A percentile compares a stretch with the other conserved stretches of the same genome.
Evolutionary conservation across 805 yeast species (phyloP).

Genomic region (Yarrowia sp.): DNA sequence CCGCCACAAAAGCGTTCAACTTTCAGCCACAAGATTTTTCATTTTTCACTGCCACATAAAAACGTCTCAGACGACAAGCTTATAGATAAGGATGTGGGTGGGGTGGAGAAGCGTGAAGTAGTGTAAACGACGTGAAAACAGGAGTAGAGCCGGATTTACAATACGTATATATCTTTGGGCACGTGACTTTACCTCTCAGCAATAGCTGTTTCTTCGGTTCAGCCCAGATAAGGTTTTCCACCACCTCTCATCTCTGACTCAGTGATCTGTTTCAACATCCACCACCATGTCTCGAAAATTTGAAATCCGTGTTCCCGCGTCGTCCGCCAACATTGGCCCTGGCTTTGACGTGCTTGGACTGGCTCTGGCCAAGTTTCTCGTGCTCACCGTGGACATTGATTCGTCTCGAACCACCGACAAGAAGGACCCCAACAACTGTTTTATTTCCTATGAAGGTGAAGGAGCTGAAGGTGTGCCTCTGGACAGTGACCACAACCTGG

Average conservation of each 20-base stretch:
- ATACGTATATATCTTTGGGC: too few species aligned
- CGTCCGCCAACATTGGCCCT: conserved; percentile 97
- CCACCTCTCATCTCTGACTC: too few species aligned
- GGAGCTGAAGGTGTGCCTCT: conserved; percentile 82
- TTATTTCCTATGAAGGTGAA: conserved; percentile 67
- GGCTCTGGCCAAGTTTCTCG: conserved; percentile 73
- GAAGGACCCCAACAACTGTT: conserved; percentile 70
- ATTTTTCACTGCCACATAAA: background rate
- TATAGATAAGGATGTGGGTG: background rate
- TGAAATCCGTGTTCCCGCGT: conserved; percentile 81
- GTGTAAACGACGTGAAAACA: too few species aligned
- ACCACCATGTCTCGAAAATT: conserved; percentile 49
- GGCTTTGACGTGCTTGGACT: conserved; percentile 97
- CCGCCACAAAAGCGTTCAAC: background rate
- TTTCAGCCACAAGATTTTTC: conserved; percentile 1
- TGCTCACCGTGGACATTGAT: conserved; percentile 67
- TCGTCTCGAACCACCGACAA: conserved; percentile 33
- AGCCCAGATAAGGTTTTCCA: too few species aligned
- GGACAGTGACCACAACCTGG: conserved; percentile 72
- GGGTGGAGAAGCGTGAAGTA: background rate
- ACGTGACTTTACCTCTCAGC: too few species aligned
- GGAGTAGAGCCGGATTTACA: too few species aligned
- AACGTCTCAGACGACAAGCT: background rate
- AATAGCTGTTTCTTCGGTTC: too few species aligned
- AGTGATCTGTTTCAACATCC: background rate